Evolutionary conservation across 306 rosid genomes (phyloP).

Genomic region (Arachis stenosperma): DNA sequence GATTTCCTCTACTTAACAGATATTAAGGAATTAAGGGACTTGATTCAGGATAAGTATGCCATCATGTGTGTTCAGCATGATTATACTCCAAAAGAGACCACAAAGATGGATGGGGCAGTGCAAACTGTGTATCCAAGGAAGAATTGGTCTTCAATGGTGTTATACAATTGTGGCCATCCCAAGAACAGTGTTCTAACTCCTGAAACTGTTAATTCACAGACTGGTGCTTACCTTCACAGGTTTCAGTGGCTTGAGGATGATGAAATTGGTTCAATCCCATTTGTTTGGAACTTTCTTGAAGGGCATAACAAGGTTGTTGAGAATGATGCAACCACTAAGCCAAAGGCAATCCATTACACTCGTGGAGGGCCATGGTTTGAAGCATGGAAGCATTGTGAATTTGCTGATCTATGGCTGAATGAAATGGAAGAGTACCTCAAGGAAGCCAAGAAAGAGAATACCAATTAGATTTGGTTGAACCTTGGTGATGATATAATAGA

Average conservation of each 20-base stretch:
- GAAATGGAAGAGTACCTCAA: constrained; percentile 58
- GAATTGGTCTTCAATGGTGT: constrained; percentile 83
- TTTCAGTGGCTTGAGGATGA: constrained; percentile 77
- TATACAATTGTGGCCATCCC: constrained; percentile 69
- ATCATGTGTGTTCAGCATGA: constrained; percentile 79
- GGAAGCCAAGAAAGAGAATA: constrained; percentile 43
- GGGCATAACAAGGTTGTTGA: constrained; percentile 67
- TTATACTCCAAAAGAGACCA: constrained; percentile 68
- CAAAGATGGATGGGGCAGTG: constrained; percentile 78
- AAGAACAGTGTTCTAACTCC: constrained; percentile 61
- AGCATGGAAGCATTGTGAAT: constrained; percentile 76
- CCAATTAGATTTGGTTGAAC: constrained; percentile 30
- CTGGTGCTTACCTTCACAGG: constrained; percentile 77
- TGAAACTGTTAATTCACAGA: constrained; percentile 60
- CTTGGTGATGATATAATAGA: not conserved
- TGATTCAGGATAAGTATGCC: constrained; percentile 59
- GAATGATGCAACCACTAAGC: constrained; percentile 52
- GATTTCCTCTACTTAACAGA: constrained; percentile 70
- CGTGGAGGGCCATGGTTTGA: constrained; percentile 86
- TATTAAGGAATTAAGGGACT: constrained; percentile 61
- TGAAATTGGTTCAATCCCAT: constrained; percentile 68
- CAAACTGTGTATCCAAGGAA: constrained; percentile 76
- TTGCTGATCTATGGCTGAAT: constrained; percentile 70
- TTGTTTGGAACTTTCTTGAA: constrained; percentile 79
- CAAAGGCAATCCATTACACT: constrained; percentile 71